Conservation (phyloP, 345 rosid genomes). For the Eucalyptus regnans region DNA sequence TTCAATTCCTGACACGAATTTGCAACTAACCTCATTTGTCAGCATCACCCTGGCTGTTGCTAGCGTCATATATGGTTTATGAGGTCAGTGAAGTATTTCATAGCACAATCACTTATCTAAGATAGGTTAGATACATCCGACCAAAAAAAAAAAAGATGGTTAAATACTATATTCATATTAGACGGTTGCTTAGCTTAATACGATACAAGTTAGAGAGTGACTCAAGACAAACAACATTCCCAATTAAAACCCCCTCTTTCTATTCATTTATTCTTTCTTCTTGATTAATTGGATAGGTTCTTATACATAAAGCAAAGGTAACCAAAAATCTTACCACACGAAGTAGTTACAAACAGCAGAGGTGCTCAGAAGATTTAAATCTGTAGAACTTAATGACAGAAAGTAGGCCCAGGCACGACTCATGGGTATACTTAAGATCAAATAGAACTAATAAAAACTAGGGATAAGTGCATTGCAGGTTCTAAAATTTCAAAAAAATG, state of each 20-base stretch:
- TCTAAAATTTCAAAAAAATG: no score
- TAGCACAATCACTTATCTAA: no score
- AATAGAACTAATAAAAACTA: not conserved
- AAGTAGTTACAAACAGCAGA: not conserved
- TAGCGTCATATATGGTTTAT: no score
- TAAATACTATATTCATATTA: not conserved
- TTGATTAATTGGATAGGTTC: not conserved
- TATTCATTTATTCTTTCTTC: not conserved
- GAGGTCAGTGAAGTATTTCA: no score
- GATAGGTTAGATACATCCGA: no score
- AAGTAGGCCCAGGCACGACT: no score
- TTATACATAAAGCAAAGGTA: not conserved
- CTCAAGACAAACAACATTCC: not conserved
- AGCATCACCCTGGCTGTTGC: no score
- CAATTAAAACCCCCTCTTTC: not conserved
- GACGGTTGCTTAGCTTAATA: not conserved
- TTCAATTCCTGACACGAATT: not conserved
- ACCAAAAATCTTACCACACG: not conserved
- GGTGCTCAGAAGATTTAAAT: not conserved
- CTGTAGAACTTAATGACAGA: not conserved
- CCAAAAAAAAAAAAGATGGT: no score
- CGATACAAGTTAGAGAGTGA: not conserved
- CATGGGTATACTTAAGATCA: not conserved
- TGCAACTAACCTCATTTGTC: no score
- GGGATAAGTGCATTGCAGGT: no score